Evolutionary conservation across 306 rosid genomes (phyloP).

Genomic region (Medicago lupulina): DNA sequence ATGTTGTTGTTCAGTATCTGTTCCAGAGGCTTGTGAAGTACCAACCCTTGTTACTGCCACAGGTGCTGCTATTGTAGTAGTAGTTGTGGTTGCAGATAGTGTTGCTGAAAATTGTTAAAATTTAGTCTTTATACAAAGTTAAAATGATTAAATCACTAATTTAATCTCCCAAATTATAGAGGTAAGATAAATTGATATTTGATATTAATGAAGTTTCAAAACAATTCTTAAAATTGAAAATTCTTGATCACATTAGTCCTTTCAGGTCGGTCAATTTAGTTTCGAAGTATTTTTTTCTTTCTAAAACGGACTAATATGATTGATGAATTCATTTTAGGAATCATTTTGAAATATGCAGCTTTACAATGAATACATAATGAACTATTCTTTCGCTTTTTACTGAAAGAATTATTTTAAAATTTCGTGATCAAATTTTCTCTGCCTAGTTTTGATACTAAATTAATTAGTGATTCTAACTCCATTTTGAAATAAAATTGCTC

Average conservation of each 20-base stretch:
- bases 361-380: no score
- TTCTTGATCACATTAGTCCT: background rate
- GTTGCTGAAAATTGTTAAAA: slow-evolving; percentile 51
- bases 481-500: no score
- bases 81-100: slow-evolving; percentile 22
- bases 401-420: background rate
- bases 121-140: slow-evolving; percentile 33
- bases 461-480: background rate
- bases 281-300: no score
- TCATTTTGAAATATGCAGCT: background rate
- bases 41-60: slow-evolving; percentile 47
- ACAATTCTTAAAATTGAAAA: no score
- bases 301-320: no score
- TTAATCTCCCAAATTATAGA: background rate
- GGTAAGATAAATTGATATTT: background rate
- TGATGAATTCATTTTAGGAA: background rate
- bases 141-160: background rate
- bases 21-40: slow-evolving; percentile 55
- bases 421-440: background rate
- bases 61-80: slow-evolving; percentile 11
- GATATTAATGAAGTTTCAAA: background rate
- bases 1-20: slow-evolving; percentile 59
- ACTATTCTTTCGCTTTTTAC: background rate
- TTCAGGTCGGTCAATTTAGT: no score
- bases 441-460: background rate